A percentile compares a stretch with the other conserved stretches of the same genome.
Conservation (phyloP, 768 basidiomycete species). For the Melanogaster broomeanus region DNA sequence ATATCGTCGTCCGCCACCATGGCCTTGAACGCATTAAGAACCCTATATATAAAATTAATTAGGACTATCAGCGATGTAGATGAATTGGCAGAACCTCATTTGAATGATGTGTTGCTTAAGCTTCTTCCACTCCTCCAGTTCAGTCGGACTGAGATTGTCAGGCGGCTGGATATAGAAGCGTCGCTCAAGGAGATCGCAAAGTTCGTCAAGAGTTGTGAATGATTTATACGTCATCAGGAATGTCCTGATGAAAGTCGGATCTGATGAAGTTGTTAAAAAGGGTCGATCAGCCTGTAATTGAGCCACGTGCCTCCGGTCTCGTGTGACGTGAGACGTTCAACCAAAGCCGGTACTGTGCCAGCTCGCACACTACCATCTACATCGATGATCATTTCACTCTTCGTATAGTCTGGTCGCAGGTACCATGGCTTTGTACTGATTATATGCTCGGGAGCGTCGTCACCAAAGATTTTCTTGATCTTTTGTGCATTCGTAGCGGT, state of each 20-base stretch:
- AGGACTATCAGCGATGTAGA: conserved; percentile 1
- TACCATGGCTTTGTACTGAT: conserved; percentile 74
- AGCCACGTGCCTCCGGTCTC: conserved; percentile 73
- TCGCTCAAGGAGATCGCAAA: conserved; percentile 78
- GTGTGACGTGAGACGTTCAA: conserved; percentile 90
- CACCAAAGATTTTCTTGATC: conserved; percentile 69
- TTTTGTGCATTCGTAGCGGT: conserved; percentile 47
- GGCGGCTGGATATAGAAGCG: conserved; percentile 84
- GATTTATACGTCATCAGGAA: conserved; percentile 98
- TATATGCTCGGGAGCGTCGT: conserved; percentile 48
- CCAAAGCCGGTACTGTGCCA: conserved; percentile 82
- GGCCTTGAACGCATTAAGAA: conserved; percentile 87
- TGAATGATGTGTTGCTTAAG: conserved; percentile 87
- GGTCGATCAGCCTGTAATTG: not conserved
- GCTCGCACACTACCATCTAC: conserved; percentile 83
- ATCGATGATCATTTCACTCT: conserved; percentile 82
- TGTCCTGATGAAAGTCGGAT: conserved; percentile 79
- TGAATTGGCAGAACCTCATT: conserved; percentile 61
- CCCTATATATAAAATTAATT: conserved; percentile 39
- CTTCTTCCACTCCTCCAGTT: conserved; percentile 78
- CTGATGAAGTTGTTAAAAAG: conserved; percentile 35
- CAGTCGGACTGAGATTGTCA: conserved; percentile 54
- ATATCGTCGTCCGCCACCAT: conserved; percentile 86
- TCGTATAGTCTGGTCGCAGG: conserved; percentile 76
- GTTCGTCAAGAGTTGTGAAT: conserved; percentile 80